A percentile compares a stretch with the other conserved stretches of the same genome.
These are phyloP conservation scores for Liquidambar formosana DNA, from an alignment of 164 flowering plant genomes.

Conservation along the genomic window DNA sequence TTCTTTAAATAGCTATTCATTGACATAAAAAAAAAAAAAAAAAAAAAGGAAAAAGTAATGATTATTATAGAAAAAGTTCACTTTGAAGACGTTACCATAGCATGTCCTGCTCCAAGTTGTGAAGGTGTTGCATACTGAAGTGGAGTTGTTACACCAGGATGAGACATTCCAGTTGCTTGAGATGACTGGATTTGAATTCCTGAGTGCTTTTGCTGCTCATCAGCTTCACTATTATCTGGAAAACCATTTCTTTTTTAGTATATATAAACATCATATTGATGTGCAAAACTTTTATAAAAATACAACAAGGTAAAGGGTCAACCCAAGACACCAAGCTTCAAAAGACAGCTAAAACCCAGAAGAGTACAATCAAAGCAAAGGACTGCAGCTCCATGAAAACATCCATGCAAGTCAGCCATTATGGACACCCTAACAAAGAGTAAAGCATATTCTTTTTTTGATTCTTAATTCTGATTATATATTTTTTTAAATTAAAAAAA, in stretches of 20 bases:
- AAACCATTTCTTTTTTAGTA: background rate
- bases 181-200: slow-evolving; percentile 49
- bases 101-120: slow-evolving; percentile 54
- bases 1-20: background rate
- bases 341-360: background rate
- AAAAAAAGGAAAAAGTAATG: background rate
- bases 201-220: slow-evolving; percentile 56
- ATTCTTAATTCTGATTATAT: too few species aligned
- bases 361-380: too few species aligned
- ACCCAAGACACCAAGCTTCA: background rate
- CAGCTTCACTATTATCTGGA: slow-evolving; percentile 59
- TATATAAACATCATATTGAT: background rate
- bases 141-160: slow-evolving; percentile 41
- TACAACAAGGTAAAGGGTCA: background rate
- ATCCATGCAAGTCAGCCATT: background rate
- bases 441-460: too few species aligned
- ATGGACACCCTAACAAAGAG: too few species aligned
- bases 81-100: slow-evolving; percentile 44
- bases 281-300: background rate
- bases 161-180: slow-evolving; percentile 39
- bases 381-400: background rate
- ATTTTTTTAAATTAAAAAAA: too few species aligned
- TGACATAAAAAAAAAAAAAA: background rate
- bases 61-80: background rate
- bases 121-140: slow-evolving; percentile 51